Conservation (phyloP, 1,139 yeast species). For the Wickerhamiella pararugosa region DNA sequence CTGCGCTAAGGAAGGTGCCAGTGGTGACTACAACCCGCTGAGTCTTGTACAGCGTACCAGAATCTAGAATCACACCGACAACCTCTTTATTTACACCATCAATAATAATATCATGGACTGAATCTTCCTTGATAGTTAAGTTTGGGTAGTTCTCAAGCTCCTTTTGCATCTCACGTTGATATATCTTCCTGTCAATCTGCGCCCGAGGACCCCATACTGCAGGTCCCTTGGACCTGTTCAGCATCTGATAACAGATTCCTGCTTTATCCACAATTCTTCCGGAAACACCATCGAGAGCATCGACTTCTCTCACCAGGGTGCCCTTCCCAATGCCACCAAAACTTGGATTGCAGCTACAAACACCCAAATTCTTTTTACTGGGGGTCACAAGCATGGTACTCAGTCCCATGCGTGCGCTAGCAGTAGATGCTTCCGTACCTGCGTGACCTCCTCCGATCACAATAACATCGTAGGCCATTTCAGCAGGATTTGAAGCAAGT, state of each 20-base stretch:
- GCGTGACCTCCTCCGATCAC: conserved; percentile 99
- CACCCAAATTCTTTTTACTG: conserved; percentile 57
- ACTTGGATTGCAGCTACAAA: conserved; percentile 93
- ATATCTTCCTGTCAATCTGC: conserved; percentile 78
- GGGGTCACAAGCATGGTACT: conserved; percentile 70
- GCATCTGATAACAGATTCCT: conserved; percentile 79
- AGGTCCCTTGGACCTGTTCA: conserved; percentile 82
- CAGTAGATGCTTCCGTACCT: conserved; percentile 95
- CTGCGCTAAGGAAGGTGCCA: conserved; percentile 90
- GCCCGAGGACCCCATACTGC: conserved; percentile 99
- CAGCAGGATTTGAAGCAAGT: too few relatives aligned
- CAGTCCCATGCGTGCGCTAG: conserved; percentile 74
- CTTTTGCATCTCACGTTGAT: conserved; percentile 64
- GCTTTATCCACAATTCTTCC: conserved; percentile 76
- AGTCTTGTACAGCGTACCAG: conserved; percentile 47
- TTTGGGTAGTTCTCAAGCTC: conserved; percentile 45
- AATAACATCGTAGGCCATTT: conserved; percentile 41
- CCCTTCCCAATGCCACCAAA: conserved; percentile 99
- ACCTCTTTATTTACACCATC: conserved; percentile 30
- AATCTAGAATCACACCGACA: conserved; percentile 55
- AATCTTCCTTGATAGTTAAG: conserved; percentile 49
- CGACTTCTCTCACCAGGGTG: conserved; percentile 78
- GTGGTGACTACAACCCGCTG: conserved; percentile 76
- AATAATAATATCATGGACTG: conserved; percentile 74
- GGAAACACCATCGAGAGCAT: conserved; percentile 90